Conservation (phyloP, 768 basidiomycete genomes). For the Hericium erinaceus region DNA sequence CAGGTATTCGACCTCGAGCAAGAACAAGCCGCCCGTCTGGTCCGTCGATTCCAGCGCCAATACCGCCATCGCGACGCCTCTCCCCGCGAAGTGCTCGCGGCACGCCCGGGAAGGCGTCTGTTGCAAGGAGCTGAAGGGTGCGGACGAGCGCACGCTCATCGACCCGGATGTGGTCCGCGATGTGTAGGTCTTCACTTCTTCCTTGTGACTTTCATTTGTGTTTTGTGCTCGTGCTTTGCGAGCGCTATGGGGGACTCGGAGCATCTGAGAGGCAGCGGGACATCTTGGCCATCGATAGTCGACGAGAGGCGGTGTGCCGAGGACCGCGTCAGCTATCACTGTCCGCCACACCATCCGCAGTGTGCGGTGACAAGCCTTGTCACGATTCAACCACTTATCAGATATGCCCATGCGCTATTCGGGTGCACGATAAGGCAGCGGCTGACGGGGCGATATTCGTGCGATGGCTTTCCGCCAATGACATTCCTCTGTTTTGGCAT, state of each 20-base stretch:
- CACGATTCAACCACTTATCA: neutral
- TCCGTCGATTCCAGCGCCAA: slow-evolving; percentile 36
- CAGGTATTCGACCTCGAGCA: neutral
- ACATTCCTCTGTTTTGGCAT: neutral
- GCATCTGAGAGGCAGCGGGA: neutral
- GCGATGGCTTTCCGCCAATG: neutral
- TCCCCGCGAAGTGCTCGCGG: slow-evolving; percentile 49
- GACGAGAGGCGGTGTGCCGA: neutral
- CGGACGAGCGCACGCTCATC: slow-evolving; percentile 72
- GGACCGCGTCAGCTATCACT: neutral
- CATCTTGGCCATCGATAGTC: neutral
- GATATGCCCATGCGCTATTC: neutral
- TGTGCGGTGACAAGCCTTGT: neutral
- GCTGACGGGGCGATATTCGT: neutral
- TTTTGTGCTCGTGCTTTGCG: neutral
- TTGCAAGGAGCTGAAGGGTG: slow-evolving; percentile 78
- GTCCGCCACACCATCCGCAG: neutral
- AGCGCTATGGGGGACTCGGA: neutral
- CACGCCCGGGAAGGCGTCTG: slow-evolving; percentile 57
- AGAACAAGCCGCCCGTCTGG: slow-evolving; percentile 54
- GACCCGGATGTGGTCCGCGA: slow-evolving; percentile 86
- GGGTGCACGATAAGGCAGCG: neutral
- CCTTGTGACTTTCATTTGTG: neutral
- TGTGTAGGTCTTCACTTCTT: slow-evolving; percentile 42
- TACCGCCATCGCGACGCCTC: slow-evolving; percentile 31